Base-by-base conservation (phyloP, 208 protist genomes). In the Acanthamoeba healyi region DNA sequence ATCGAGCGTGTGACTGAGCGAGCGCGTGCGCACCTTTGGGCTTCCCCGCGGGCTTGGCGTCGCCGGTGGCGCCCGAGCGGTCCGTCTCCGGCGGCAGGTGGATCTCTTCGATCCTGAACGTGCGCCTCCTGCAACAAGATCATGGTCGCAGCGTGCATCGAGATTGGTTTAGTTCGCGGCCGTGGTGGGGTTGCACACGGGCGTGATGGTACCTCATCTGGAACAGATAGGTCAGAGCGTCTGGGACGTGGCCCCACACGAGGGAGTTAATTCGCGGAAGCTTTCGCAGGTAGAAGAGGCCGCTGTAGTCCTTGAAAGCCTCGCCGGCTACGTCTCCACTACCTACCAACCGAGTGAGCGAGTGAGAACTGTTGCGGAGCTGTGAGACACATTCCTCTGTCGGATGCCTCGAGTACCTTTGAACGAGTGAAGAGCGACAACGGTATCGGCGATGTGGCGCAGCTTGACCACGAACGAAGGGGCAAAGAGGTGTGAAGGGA, bases 191-290 rank as follows among this genome's bases (percentile, higher is more conserved):
- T n/a, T n/a, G n/a, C n/a, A n/a, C n/a, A n/a, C n/a, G n/a, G n/a
- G n/a, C n/a, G 49, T 6, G 49, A 6, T 19, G 17, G 72, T 7
- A 86, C 77, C 93, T 93, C 95, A 96, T 95, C 58, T 96, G 93
- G 51, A 95, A 96, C 14, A 95, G 82, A 86, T 93, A 96, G 9
- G 70, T 94, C 9, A 95, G 56, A n/a, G 90, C 86, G 29, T 96
- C 90, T 0, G 95, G 95, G 19, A 42, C 34, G 90, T 96, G 93
- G 26, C 51, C 34, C 84, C 70, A 94, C 12, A 94, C 89, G 14
- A 95, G 49, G 19, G 95, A 94, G 65, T 96, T 96, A 10, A 96
- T 29, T 54, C 93, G 86, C 15, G 87, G 91, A 34, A 96, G 88
- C 42, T 96, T 94, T 38, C 34, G 87, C 10, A 96, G 49, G 46